Evolutionary conservation across 2,329 filamentous ascomycete genomes (phyloP).

Genomic region (Penicillium sp.): DNA sequence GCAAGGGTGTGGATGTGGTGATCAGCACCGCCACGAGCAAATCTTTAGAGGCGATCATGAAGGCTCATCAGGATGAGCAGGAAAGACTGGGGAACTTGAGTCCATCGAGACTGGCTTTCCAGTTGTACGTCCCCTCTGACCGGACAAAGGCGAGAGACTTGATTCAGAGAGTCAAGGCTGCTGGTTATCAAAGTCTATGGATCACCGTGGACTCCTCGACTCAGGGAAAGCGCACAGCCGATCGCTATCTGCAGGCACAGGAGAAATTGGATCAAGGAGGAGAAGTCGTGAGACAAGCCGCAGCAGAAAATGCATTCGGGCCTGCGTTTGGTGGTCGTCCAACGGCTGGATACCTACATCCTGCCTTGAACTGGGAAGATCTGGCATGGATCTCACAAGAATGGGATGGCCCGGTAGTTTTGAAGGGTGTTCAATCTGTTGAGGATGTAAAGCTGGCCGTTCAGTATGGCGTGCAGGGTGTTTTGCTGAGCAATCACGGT

Average conservation of each 20-base stretch:
- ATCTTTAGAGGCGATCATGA: conserved; percentile 18
- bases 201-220: conserved; percentile 19
- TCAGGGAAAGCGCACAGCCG: conserved; percentile 17
- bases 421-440: conserved; percentile 56
- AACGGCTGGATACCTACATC: conserved; percentile 16
- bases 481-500: conserved; percentile 53
- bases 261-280: conserved; percentile 10
- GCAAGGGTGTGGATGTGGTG: conserved; percentile 16
- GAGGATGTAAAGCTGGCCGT: conserved; percentile 47
- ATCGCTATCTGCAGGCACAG: conserved; percentile 17
- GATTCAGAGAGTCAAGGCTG: conserved; percentile 14
- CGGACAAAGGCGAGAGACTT: conserved; percentile 11
- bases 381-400: conserved; percentile 55
- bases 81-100: conserved; percentile 8
- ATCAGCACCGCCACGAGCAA: conserved; percentile 19
- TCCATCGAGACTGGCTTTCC: conserved; percentile 15
- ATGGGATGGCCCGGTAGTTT: conserved; percentile 63
- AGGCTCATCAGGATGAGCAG: conserved; percentile 15
- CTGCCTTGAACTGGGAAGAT: conserved; percentile 55
- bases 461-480: conserved; percentile 47
- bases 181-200: conserved; percentile 19
- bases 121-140: conserved; percentile 16
- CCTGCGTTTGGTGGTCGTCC: conserved; percentile 18
- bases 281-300: conserved; percentile 1
- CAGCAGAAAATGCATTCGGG: conserved; percentile 11